phyloP scores from a whole-genome alignment of 768 basidiomycete species.

The Leucosporidium yakuticum region DNA sequence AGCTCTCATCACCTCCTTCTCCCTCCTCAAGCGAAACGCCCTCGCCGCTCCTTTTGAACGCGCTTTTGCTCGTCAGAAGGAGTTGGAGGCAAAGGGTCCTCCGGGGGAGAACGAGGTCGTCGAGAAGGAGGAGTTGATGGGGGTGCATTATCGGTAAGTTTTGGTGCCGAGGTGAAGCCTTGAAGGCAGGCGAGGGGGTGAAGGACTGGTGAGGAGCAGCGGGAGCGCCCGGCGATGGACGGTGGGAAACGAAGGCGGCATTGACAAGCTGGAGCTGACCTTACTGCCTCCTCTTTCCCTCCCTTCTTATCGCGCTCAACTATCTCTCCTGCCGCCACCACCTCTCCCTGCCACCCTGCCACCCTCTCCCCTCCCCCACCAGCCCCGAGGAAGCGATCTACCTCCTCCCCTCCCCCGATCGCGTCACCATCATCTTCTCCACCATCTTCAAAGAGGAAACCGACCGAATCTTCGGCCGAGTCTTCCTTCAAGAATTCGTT shows the following conservation, averaged over 20 bases:
- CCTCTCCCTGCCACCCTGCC: neutral
- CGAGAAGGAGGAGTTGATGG: constrained; percentile 75
- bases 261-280: too few species aligned
- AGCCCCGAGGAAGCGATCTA: constrained; percentile 82
- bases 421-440: constrained; percentile 95
- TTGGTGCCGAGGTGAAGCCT: too few species aligned
- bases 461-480: constrained; percentile 90
- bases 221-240: too few species aligned
- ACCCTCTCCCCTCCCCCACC: neutral
- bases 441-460: constrained; percentile 97
- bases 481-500: constrained; percentile 99
- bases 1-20: constrained; percentile 69
- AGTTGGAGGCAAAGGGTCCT: constrained; percentile 55
- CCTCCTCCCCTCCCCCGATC: constrained; percentile 83
- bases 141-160: constrained; percentile 78
- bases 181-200: too few species aligned
- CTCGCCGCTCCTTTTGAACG: constrained; percentile 89
- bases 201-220: too few species aligned
- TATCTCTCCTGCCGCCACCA: neutral
- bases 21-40: constrained; percentile 85
- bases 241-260: too few species aligned
- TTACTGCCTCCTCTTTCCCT: neutral
- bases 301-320: neutral
- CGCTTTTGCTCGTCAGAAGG: constrained; percentile 75
- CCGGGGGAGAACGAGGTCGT: constrained; percentile 51